Evolutionary conservation across 441 rosid species (phyloP).

Genomic region (Isatis lusitanica): DNA sequence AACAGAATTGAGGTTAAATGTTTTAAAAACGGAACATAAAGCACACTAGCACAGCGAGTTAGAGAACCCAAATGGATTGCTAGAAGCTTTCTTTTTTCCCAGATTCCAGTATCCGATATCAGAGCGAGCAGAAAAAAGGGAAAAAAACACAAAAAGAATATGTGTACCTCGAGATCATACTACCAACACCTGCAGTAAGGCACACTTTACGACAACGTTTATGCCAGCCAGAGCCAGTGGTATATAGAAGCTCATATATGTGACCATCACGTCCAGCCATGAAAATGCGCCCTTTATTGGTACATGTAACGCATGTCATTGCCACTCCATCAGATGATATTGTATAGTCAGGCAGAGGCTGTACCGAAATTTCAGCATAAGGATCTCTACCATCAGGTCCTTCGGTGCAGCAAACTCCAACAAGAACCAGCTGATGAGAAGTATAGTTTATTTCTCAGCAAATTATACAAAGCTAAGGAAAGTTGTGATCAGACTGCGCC

Average conservation of each 20-base stretch:
- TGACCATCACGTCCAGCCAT: conserved; percentile 96
- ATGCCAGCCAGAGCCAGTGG: conserved; percentile 90
- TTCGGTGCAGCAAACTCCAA: conserved; percentile 89
- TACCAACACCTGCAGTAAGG: conserved; percentile 94
- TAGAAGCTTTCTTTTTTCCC: conserved; percentile 11
- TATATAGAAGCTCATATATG: conserved; percentile 80
- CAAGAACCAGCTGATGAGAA: conserved; percentile 81
- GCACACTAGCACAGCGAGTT: background rate
- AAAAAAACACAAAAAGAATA: conserved; percentile 7
- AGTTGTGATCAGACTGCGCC: background rate
- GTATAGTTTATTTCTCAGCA: conserved; percentile 29
- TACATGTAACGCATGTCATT: conserved; percentile 83
- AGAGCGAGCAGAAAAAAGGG: background rate
- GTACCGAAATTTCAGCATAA: conserved; percentile 85
- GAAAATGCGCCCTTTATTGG: conserved; percentile 87
- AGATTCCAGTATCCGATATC: background rate
- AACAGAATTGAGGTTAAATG: conserved; percentile 7
- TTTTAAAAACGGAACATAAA: background rate
- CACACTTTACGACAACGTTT: conserved; percentile 91
- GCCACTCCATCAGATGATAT: conserved; percentile 94
- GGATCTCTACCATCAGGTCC: conserved; percentile 87
- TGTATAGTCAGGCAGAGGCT: conserved; percentile 86
- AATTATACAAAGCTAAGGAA: conserved; percentile 18
- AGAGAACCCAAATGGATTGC: background rate
- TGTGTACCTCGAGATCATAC: conserved; percentile 82